Base-by-base conservation (phyloP, 768 basidiomycete genomes). In the Crassisporium funariophilum region DNA sequence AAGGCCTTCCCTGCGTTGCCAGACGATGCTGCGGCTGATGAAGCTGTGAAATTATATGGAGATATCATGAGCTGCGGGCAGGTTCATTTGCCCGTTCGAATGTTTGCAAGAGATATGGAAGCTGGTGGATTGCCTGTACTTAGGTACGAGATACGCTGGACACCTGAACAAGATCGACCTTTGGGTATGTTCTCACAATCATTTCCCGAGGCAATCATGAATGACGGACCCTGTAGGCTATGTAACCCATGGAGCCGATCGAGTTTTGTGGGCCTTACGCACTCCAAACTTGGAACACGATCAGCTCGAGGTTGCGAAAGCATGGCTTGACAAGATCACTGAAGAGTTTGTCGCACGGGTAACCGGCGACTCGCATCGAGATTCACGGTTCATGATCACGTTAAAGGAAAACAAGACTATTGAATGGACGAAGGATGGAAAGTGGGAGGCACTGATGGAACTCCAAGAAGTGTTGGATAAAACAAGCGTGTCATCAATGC, bases 171-270 rank as follows among this genome's bases (percentile, higher is more conserved):
- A 41, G 54, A 70, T 36, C 75, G 82, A 6, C 69, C 75, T 2
- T 64, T 74, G 56, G 86, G 86, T 82, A 57, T 53, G 72, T 44
- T 27, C 23, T 13, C 24, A 27, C 23, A 23, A 10, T 15, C 22
- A 4, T 41, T 29, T 19, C 11, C 20, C 24, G 27, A 43, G 25
- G 23, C 35, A 16, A 24, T 27, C 16, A 1, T 19, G 37, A 19
- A 44, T 17, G 33, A 8, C 31, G 7, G 11, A 15, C 31, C 7
- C 9, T 35, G 13, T 42, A 88, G 85, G 84, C 1, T 80, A 82
- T 44, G 82, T 89, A 5, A 88, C 86, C 0, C 88, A 91, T 54
- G 85, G 69, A 4, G 78, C 78, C 6, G 89, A 91, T 54, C 71
- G 82, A 5, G 49, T 67, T 20, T 41, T 89, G 12, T 90, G 86